These are phyloP conservation scores for Penicillium sp. DNA, from an alignment of 2,329 filamentous ascomycete genomes.

Conservation along the genomic window DNA sequence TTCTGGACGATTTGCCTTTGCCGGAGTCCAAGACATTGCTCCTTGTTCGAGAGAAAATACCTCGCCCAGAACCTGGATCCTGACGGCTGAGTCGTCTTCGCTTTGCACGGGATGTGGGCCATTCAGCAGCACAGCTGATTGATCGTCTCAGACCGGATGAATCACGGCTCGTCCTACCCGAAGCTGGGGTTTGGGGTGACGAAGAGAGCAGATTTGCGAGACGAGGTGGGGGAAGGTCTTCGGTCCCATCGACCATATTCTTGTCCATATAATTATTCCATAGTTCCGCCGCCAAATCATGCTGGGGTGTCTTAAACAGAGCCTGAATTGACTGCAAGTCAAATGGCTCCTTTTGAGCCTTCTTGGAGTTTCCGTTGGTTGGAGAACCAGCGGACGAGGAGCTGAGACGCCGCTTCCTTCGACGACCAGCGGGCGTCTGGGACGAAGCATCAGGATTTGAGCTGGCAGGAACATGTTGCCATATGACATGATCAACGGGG, in stretches of 20 bases:
- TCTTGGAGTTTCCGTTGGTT: slow-evolving; percentile 44
- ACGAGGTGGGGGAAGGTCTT: slow-evolving; percentile 56
- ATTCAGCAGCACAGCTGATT: slow-evolving; percentile 69
- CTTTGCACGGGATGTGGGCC: slow-evolving; percentile 64
- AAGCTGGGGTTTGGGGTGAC: slow-evolving; percentile 66
- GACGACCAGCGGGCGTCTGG: slow-evolving; percentile 48
- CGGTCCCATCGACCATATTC: slow-evolving; percentile 46
- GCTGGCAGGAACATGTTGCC: slow-evolving; percentile 54
- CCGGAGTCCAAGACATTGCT: slow-evolving; percentile 43
- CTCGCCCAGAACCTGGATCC: slow-evolving; percentile 49
- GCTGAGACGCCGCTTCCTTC: slow-evolving; percentile 70
- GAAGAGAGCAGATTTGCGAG: slow-evolving; percentile 69
- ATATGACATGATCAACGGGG: slow-evolving; percentile 63
- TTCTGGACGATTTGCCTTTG: slow-evolving; percentile 46
- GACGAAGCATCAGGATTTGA: slow-evolving; percentile 49
- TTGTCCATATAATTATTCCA: slow-evolving; percentile 73
- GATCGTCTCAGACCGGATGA: slow-evolving; percentile 61
- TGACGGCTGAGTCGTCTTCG: slow-evolving; percentile 60
- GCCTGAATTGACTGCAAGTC: slow-evolving; percentile 62
- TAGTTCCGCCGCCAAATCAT: slow-evolving; percentile 71
- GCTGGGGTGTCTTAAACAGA: slow-evolving; percentile 65
- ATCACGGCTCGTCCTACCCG: slow-evolving; percentile 42
- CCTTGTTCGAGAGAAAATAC: slow-evolving; percentile 44
- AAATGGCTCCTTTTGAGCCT: slow-evolving; percentile 46
- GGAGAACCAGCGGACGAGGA: slow-evolving; percentile 74